Evolutionary conservation across 768 basidiomycete genomes (phyloP), one percentile per base, ranked within the genome.

Genomic region (Mycena chlorophos): DNA sequence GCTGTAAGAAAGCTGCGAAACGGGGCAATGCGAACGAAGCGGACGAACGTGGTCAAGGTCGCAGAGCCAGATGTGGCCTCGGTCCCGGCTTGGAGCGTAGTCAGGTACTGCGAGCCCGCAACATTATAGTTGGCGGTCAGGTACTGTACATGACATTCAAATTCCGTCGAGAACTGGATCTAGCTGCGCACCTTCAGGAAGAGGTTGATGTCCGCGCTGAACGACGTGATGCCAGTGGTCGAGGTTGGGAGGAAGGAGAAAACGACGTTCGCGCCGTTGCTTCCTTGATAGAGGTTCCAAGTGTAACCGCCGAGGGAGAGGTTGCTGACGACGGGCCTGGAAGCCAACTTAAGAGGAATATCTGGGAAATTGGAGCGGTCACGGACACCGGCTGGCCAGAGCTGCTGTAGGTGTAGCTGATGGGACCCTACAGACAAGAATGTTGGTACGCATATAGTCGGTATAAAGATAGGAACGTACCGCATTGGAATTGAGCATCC

Each of bases 41-140:
- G 28, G 4, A 70, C 81, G 65, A 56, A 85, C 85, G 80, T 80
- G 0, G 73, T 77, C 10, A 87, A 68, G 1, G 74, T 78, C 16
- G 80, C 84, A 28, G 73, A 71, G 23, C 85, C 85, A 10, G 75
- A 75, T 0, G 82, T 85, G 14, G 81, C 79, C 68, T 88, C 87
- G 0, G 82, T 82, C 3, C 87, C 87, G 3, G 75, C 85, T 63
- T 88, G 85, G 3, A 78, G 78, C 10, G 78, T 84, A 30, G 68
- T 76, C 53, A 88, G 73, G 69, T 76, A 88, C 61, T 88, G 79
- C 2, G 82, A 78, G 12, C 75, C 63, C 57, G 68, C 66, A 34
- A 88, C 57, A 5, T 76, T 72, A 29, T 55, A 70, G 43, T 74
- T 69, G 8, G 76, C 50, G 0, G 78, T 78, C 63, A 88, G 66